Base-by-base conservation (phyloP, 2,329 filamentous ascomycete species). In the Aureobasidium vineae region DNA sequence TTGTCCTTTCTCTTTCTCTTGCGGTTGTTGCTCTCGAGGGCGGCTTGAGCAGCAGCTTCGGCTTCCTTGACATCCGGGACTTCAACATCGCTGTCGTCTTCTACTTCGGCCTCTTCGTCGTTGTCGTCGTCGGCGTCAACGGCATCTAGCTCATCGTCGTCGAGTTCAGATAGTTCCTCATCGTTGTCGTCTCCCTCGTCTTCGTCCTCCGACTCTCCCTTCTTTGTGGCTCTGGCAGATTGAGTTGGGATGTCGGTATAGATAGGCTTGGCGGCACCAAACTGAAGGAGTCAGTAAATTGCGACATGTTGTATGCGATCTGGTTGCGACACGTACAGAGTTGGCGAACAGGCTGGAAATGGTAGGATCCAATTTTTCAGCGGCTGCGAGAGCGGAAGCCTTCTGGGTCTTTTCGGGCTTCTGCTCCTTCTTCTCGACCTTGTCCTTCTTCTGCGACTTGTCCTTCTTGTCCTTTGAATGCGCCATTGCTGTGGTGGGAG, bases 1-100 rank as follows among this genome's bases (percentile, higher is more conserved):
- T 74, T 72, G 40, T 73, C 74, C 57, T 76, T 70, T 69, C 72
- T 70, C 79, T 90, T 90, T 68, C 88, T 83, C 75, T 90, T 90
- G 36, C 84, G 81, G 50, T 76, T 74, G 38, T 76, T 69, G 53
- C 78, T 73, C 23, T 74, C 71, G 52, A 66, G 68, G 63, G 66
- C 47, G 64, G 60, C 59, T 63, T 67, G 57, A 11, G 67, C 72
- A 38, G 70, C 72, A 11, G 73, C 70, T 40, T 71, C 68, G 13
- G 70, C 66, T 68, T 69, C 71, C 26, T 69, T 67, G 38, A 69
- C 69, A 21, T 69, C 65, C 54, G 72, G 68, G 41, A 68, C 68
- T 59, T 72, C 73, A 47, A 63, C 68, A 65, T 70, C 71, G 5
- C 69, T 68, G 63, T 75, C 72, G 31, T 71, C 71, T 21, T 70